Evolutionary conservation across 768 basidiomycete species (phyloP), one percentile per base, ranked within the genome.

Genomic region (Agaricus blazei): DNA sequence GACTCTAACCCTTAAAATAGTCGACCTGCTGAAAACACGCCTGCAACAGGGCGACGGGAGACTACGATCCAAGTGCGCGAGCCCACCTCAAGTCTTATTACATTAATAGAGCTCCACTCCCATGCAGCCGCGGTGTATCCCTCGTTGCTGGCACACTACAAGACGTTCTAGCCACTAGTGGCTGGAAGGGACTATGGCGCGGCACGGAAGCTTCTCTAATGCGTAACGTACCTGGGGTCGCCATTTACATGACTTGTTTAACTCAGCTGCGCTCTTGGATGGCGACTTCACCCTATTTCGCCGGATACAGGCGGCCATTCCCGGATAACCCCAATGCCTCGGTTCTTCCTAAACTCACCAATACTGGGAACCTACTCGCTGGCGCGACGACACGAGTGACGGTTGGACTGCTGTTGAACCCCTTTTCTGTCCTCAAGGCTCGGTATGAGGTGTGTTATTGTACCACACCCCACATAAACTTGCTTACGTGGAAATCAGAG

Each of bases 1-100:
- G 15, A 24, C 19, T 19, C 19, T 19, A 29, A 12, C 7, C 12
- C 19, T 53, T 45, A 9, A 41, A 28, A 15, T 43, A 92, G 90
- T 96, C 60, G 94, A 97, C 72, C 74, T 96, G 24, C 70, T 97
- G 61, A 97, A 97, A 72, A 96, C 94, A n/a, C 80, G 93, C 46
- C 65, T 94, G 61, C 93, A 95, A 67, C 92, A 94, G 69, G 83
- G 84, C 51, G 87, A 89, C 68, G 78, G 78, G 5, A 63, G 59
- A 29, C 41, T 71, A 38, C 68, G 63, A 66, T 70, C 81, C 78
- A 62, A 58, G 73, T 63, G 38, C 14, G 45, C 40, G 40, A n/a
- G 46, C 31, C 34, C 28, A 31, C n/a, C 28, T 48, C 12, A 38
- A 15, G 42, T 43, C 19, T 19, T 52, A n/a, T 23, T 45, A 12